phyloP scores from a whole-genome alignment of 495 filamentous ascomycete genomes.

The Pseudotulostoma volvatum region DNA sequence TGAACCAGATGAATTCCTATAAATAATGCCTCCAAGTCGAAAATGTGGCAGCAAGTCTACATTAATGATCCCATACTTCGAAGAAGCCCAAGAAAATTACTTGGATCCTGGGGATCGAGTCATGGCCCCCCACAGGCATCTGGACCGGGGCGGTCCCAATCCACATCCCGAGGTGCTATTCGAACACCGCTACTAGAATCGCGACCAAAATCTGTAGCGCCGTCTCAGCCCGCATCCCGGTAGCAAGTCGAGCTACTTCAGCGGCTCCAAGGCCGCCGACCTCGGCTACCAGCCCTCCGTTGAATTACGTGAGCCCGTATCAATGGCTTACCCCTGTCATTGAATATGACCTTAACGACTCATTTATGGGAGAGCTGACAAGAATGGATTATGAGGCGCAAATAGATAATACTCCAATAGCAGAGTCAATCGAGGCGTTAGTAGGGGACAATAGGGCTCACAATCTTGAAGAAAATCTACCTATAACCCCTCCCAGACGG shows the following conservation, averaged over 20 bases:
- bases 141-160: neutral
- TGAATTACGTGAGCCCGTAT: neutral
- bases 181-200: neutral
- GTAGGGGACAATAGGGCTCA: neutral
- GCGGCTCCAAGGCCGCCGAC: neutral
- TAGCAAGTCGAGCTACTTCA: neutral
- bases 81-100: neutral
- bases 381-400: no score
- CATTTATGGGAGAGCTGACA: no score
- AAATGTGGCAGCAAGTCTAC: neutral
- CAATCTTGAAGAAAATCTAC: no score
- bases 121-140: neutral
- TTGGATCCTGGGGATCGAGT: neutral
- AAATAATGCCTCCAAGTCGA: neutral
- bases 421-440: neutral
- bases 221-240: neutral
- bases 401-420: neutral
- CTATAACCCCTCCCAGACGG: neutral
- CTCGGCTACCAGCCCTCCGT: neutral
- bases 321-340: neutral
- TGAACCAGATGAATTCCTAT: no score
- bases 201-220: neutral
- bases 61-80: neutral
- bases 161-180: neutral
- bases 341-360: neutral